These are phyloP conservation scores for Colletotrichum spinosum DNA, from an alignment of 2,329 filamentous ascomycete species.

Conservation along the genomic window DNA sequence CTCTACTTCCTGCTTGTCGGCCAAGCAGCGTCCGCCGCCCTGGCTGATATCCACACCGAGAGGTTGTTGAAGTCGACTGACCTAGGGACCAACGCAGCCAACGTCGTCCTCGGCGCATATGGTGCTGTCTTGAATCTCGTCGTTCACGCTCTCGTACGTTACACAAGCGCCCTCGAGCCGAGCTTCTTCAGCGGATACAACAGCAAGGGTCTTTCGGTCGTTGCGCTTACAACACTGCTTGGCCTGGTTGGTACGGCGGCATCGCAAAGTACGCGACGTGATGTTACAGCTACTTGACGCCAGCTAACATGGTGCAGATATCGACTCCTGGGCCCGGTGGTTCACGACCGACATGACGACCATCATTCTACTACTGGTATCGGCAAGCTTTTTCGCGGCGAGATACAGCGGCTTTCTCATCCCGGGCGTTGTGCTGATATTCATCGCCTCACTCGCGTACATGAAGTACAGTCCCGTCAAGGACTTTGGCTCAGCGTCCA, in stretches of 20 bases:
- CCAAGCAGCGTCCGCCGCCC: slow-evolving; percentile 45
- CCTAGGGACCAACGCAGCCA: slow-evolving; percentile 45
- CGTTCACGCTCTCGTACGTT: slow-evolving; percentile 41
- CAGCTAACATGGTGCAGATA: slow-evolving; percentile 38
- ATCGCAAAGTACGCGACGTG: slow-evolving; percentile 41
- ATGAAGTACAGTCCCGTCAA: slow-evolving; percentile 41
- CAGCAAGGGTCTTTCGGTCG: slow-evolving; percentile 43
- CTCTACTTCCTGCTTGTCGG: slow-evolving; percentile 46
- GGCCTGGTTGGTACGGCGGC: slow-evolving; percentile 45
- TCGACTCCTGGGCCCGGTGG: slow-evolving; percentile 46
- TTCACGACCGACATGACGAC: slow-evolving; percentile 45
- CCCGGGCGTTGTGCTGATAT: slow-evolving; percentile 44
- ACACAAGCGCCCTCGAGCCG: slow-evolving; percentile 43
- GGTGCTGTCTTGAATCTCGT: slow-evolving; percentile 45
- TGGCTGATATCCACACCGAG: slow-evolving; percentile 48
- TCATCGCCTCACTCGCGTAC: slow-evolving; percentile 45
- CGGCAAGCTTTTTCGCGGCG: slow-evolving; percentile 41
- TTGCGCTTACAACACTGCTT: slow-evolving; percentile 45
- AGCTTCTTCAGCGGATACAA: slow-evolving; percentile 39
- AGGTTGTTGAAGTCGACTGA: slow-evolving; percentile 44
- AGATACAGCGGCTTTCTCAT: slow-evolving; percentile 41
- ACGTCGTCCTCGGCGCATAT: slow-evolving; percentile 45
- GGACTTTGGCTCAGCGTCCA: slow-evolving; percentile 15
- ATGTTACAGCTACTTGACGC: background rate
- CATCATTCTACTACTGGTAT: slow-evolving; percentile 44